Conservation (phyloP, 805 yeast genomes). For the Starmerella bacillaris region DNA sequence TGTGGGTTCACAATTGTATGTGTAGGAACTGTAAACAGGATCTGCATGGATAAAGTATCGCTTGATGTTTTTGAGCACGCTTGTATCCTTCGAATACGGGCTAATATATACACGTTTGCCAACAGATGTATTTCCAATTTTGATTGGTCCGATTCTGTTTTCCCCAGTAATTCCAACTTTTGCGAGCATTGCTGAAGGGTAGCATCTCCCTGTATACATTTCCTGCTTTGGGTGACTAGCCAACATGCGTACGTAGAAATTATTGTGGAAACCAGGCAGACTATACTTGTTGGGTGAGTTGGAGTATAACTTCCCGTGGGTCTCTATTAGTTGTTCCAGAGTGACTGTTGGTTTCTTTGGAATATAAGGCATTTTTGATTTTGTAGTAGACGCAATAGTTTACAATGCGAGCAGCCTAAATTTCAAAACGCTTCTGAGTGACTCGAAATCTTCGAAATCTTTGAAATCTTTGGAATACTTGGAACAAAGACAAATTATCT, state of each 20-base stretch:
- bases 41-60: conserved; percentile 1
- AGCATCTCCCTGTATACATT: conserved; percentile 21
- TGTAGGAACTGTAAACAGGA: conserved; percentile 1
- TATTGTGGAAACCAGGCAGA: conserved; percentile 14
- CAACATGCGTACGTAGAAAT: conserved; percentile 27
- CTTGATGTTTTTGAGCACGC: conserved; percentile 2
- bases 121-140: background rate
- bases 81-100: background rate
- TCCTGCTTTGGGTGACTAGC: conserved; percentile 31
- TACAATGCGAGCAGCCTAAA: no score
- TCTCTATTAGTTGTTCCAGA: conserved; percentile 4
- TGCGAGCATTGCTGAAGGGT: conserved; percentile 27
- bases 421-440: no score
- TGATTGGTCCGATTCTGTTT: conserved; percentile 8
- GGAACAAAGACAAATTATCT: no score
- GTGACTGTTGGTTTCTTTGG: conserved; percentile 6
- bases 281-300: conserved; percentile 5
- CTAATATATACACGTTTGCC: conserved; percentile 10
- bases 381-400: no score
- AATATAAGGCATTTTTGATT: no score
- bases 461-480: no score
- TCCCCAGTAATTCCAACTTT: conserved; percentile 21
- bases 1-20: background rate
- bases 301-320: conserved; percentile 1
- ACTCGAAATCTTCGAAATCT: no score